These are phyloP conservation scores for Calonectria pseudoturangicola DNA, from an alignment of 2,329 filamentous ascomycete genomes.

Conservation along the genomic window DNA sequence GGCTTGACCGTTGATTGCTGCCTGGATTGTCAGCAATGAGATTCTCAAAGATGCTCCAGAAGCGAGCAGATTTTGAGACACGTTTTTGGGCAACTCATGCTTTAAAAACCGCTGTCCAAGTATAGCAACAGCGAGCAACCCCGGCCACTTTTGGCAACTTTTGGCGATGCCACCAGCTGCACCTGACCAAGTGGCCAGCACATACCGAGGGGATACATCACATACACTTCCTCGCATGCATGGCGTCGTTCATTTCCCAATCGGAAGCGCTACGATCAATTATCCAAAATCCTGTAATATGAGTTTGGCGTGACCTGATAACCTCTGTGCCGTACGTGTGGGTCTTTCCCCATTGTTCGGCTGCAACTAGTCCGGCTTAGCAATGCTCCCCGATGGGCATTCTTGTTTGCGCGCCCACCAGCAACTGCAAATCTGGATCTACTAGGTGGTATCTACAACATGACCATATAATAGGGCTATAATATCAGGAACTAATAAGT, in stretches of 20 bases:
- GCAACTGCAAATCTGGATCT: not conserved
- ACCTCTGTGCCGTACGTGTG: conserved; percentile 8
- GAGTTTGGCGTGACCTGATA: not conserved
- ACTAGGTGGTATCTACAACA: not conserved
- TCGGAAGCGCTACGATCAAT: conserved; percentile 3
- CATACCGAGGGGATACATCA: conserved; percentile 5
- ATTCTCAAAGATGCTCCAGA: not conserved
- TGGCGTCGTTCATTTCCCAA: conserved; percentile 21
- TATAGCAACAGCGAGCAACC: not conserved
- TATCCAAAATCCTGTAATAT: conserved; percentile 3
- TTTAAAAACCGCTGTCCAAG: not conserved
- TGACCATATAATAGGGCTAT: not conserved
- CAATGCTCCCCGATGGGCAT: not conserved
- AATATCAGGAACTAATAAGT: not conserved
- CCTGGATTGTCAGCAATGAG: not conserved
- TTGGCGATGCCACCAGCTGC: not conserved
- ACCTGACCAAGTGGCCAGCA: conserved; percentile 19
- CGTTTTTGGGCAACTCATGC: too few species aligned
- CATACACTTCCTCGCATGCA: conserved; percentile 9
- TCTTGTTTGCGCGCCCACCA: not conserved
- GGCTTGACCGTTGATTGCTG: conserved; percentile 6
- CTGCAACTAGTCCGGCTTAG: conserved; percentile 3
- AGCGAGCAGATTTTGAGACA: not conserved
- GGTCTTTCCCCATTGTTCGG: not conserved
- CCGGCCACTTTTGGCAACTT: not conserved